phyloP scores from a whole-genome alignment of 2,329 filamentous ascomycete species.

The Claviceps lovelessii region DNA sequence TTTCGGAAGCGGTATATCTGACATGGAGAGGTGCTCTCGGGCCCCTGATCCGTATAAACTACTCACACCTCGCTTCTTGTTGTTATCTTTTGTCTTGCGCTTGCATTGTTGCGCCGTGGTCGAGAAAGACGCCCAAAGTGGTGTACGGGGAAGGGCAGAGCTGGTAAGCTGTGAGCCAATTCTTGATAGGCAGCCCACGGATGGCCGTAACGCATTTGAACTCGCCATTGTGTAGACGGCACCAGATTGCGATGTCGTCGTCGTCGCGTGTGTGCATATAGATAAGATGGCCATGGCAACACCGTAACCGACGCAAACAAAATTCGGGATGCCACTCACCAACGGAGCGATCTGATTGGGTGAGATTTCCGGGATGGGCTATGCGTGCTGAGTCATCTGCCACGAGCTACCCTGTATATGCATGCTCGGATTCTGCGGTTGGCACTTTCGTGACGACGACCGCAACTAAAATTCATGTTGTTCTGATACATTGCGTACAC shows the following conservation, averaged over 20 bases:
- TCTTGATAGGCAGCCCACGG: slow-evolving; percentile 11
- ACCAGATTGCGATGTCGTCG: neutral
- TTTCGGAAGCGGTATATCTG: slow-evolving; percentile 55
- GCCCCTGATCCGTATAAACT: slow-evolving; percentile 65
- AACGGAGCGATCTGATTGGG: slow-evolving; percentile 1
- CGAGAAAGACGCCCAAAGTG: slow-evolving; percentile 29
- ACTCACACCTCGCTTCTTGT: slow-evolving; percentile 67
- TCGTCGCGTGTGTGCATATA: neutral
- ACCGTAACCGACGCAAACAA: neutral
- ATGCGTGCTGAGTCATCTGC: neutral
- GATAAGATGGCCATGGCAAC: neutral
- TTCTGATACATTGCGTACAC: too few relatives aligned
- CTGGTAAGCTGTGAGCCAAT: slow-evolving; percentile 2
- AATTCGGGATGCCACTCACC: neutral
- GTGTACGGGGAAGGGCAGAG: slow-evolving; percentile 5
- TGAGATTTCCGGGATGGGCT: neutral
- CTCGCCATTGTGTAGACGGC: slow-evolving; percentile 15
- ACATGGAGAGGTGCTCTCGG: slow-evolving; percentile 59
- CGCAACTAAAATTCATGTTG: too few relatives aligned
- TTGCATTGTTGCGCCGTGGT: slow-evolving; percentile 37
- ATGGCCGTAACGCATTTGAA: slow-evolving; percentile 15
- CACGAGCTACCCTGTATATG: neutral
- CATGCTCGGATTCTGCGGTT: neutral
- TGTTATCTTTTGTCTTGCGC: slow-evolving; percentile 53
- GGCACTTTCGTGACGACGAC: too few relatives aligned